phyloP scores from a whole-genome alignment of 805 yeast genomes.

The Hermanozyma aechmeae region DNA sequence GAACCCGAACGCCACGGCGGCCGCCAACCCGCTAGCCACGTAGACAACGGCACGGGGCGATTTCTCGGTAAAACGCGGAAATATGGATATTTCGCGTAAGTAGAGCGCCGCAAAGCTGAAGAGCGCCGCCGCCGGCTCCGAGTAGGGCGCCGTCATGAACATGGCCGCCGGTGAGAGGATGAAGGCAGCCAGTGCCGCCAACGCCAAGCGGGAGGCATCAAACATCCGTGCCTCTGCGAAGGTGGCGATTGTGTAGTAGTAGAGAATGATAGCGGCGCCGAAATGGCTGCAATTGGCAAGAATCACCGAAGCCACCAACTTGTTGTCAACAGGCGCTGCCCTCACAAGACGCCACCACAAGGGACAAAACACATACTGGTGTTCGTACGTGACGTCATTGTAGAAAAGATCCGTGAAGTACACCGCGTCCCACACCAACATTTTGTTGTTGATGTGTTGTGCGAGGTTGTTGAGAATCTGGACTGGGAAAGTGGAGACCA shows the following conservation, averaged over 20 bases:
- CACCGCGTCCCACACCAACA: conserved; percentile 81
- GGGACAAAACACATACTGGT: conserved; percentile 83
- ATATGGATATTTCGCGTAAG: conserved; percentile 32
- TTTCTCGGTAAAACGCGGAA: conserved; percentile 8
- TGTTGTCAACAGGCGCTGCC: too few species aligned
- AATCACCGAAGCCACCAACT: too few species aligned
- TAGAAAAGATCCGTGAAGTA: conserved; percentile 55
- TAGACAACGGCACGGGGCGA: conserved; percentile 14
- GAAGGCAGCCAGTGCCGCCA: conserved; percentile 9
- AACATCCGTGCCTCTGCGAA: conserved; percentile 12
- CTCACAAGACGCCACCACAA: conserved; percentile 55
- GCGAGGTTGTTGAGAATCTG: conserved; percentile 1
- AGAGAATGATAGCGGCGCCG: conserved; percentile 38
- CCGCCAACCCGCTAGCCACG: conserved; percentile 41
- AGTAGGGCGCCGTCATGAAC: conserved; percentile 63
- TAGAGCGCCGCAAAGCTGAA: conserved; percentile 49
- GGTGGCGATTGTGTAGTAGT: conserved; percentile 32
- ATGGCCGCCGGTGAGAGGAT: conserved; percentile 73
- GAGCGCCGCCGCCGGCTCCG: conserved; percentile 65
- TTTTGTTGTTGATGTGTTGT: conserved; percentile 32
- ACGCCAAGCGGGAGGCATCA: conserved; percentile 11
- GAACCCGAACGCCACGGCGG: conserved; percentile 50
- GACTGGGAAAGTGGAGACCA: background rate
- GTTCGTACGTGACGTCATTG: conserved; percentile 57
- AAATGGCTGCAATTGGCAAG: conserved; percentile 47